A percentile compares a stretch with the other conserved stretches of the same genome.
Conservation (phyloP, 495 filamentous ascomycete species). For the Penicillium parvum region DNA sequence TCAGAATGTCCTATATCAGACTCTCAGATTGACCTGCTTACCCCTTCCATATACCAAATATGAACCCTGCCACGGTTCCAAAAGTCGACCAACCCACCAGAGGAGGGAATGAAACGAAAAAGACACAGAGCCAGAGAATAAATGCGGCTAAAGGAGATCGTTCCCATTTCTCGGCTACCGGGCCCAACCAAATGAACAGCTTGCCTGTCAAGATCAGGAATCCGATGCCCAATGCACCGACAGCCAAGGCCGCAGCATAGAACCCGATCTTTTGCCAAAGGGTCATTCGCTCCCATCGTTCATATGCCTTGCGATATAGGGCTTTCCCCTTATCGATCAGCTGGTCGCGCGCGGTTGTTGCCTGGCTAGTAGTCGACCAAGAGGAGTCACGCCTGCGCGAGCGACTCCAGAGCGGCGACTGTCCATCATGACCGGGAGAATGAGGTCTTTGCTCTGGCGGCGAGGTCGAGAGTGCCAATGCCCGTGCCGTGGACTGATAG, state of each 20-base stretch:
- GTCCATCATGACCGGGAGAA: conserved; percentile 31
- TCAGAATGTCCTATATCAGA: not conserved
- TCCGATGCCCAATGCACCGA: conserved; percentile 53
- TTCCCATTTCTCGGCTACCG: conserved; percentile 70
- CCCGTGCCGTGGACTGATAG: conserved; percentile 60
- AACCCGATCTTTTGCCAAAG: conserved; percentile 58
- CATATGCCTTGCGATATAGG: conserved; percentile 21
- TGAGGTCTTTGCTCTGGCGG: conserved; percentile 36
- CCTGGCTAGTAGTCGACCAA: conserved; percentile 20
- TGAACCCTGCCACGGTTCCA: conserved; percentile 82
- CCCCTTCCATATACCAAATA: conserved; percentile 91
- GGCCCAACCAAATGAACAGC: conserved; percentile 68
- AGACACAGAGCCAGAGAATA: conserved; percentile 73
- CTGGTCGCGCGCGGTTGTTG: conserved; percentile 38
- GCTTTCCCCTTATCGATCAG: conserved; percentile 38
- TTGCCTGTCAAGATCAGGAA: conserved; percentile 71
- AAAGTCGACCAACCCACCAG: conserved; percentile 85
- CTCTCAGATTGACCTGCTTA: conserved; percentile 27
- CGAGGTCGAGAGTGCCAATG: conserved; percentile 58
- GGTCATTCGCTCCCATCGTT: conserved; percentile 52
- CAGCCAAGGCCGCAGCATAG: conserved; percentile 42
- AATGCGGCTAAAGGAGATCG: conserved; percentile 65
- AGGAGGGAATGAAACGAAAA: conserved; percentile 80
- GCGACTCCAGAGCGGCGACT: conserved; percentile 39
- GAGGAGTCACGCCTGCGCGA: conserved; percentile 33